Evolutionary conservation across 768 basidiomycete genomes (phyloP).

Genomic region (Rhodotorula taiwanensis): DNA sequence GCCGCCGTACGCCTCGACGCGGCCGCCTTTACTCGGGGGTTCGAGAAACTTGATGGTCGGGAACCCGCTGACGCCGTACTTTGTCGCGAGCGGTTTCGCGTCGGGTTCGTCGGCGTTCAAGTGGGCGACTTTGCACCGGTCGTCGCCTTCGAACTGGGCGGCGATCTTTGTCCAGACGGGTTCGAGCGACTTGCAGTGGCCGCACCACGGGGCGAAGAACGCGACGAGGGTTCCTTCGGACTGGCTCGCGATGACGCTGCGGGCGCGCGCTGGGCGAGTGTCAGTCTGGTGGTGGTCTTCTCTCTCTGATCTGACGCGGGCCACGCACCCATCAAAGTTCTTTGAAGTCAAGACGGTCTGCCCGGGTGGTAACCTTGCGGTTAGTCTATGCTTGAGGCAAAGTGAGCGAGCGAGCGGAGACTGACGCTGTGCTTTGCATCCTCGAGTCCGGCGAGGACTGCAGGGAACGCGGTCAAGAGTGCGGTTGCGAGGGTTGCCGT

Average conservation of each 20-base stretch:
- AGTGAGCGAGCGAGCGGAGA: too few relatives aligned
- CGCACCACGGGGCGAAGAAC: slow-evolving; percentile 61
- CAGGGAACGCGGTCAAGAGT: neutral
- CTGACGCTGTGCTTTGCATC: slow-evolving; percentile 35
- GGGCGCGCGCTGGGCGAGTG: slow-evolving; percentile 55
- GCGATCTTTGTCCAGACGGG: slow-evolving; percentile 44
- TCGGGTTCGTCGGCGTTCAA: slow-evolving; percentile 72
- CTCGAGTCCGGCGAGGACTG: slow-evolving; percentile 36
- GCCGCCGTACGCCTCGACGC: slow-evolving; percentile 59
- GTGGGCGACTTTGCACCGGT: slow-evolving; percentile 78
- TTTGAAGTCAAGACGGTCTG: slow-evolving; percentile 53
- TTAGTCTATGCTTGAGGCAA: too few relatives aligned
- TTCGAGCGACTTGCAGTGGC: slow-evolving; percentile 68
- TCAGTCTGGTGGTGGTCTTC: neutral
- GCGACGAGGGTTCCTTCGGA: slow-evolving; percentile 55
- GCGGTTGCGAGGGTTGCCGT: neutral
- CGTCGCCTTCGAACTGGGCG: slow-evolving; percentile 66
- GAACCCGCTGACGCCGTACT: slow-evolving; percentile 71
- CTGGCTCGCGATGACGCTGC: slow-evolving; percentile 64
- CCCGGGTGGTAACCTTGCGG: too few relatives aligned
- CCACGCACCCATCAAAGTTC: slow-evolving; percentile 68
- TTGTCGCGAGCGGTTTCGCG: slow-evolving; percentile 36
- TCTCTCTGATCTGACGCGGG: slow-evolving; percentile 29
- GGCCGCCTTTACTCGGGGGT: slow-evolving; percentile 20
- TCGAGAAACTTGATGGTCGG: slow-evolving; percentile 70